Conservation (phyloP, 768 basidiomycete genomes). For the Gautieria morchelliformis region DNA sequence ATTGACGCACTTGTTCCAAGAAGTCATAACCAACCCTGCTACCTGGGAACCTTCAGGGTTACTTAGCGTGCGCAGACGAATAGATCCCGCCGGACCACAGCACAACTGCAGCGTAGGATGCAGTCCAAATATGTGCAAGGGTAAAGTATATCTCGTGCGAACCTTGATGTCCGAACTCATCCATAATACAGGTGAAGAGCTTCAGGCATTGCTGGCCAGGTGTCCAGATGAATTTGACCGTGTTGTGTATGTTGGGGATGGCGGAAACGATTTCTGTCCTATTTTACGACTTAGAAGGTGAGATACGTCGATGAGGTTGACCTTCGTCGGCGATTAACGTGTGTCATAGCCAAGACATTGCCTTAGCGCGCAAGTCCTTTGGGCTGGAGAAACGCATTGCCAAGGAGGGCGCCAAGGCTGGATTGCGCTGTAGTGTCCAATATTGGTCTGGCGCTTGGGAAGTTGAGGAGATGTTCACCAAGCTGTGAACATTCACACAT, state of each 20-base stretch:
- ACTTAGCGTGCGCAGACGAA: conserved; percentile 64
- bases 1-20: conserved; percentile 58
- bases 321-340: neutral
- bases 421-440: conserved; percentile 61
- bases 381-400: conserved; percentile 74
- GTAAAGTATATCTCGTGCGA: conserved; percentile 25
- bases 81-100: conserved; percentile 69
- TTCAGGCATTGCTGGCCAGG: conserved; percentile 67
- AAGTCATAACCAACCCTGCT: conserved; percentile 90
- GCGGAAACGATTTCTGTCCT: conserved; percentile 93
- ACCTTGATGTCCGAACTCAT: neutral
- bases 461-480: conserved; percentile 72
- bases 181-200: conserved; percentile 64
- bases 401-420: conserved; percentile 52
- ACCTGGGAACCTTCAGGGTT: conserved; percentile 63
- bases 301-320: conserved; percentile 12
- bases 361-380: conserved; percentile 68
- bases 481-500: conserved; percentile 16
- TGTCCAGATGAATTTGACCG: conserved; percentile 58
- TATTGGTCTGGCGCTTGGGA: conserved; percentile 97
- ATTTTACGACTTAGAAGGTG: conserved; percentile 70
- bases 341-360: conserved; percentile 61
- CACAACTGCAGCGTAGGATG: conserved; percentile 85
- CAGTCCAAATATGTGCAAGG: conserved; percentile 97
- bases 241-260: conserved; percentile 88